A percentile compares a stretch with the other conserved stretches of the same genome.
These are phyloP conservation scores for Bacidia gigantensis DNA, from an alignment of 495 filamentous ascomycete genomes.

Conservation along the genomic window DNA sequence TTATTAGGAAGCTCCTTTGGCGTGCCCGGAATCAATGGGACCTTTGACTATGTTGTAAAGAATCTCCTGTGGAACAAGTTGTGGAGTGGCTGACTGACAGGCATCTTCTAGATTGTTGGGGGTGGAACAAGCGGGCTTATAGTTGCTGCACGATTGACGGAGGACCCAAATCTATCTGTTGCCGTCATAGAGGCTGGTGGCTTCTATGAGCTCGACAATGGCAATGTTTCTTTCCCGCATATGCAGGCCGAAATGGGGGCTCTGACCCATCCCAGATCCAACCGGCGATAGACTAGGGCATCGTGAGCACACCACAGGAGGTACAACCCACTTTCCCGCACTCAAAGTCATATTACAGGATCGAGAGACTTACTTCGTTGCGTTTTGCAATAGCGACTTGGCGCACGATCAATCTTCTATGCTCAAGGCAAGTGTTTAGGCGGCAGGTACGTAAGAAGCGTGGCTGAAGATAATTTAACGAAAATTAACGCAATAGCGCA, in stretches of 20 bases:
- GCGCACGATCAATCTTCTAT: not conserved
- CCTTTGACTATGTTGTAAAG: slow-evolving; percentile 14
- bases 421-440: not conserved
- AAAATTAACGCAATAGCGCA: slow-evolving; percentile 21
- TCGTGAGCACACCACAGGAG: slow-evolving; percentile 26
- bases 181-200: slow-evolving; percentile 44
- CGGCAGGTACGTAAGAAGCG: not conserved
- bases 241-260: slow-evolving; percentile 13
- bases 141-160: slow-evolving; percentile 34
- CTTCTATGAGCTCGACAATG: slow-evolving; percentile 35
- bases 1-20: slow-evolving; percentile 12
- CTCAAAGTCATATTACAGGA: not conserved
- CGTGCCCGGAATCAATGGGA: slow-evolving; percentile 9
- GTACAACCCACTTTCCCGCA: slow-evolving; percentile 7
- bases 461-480: not conserved
- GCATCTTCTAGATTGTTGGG: slow-evolving; percentile 29
- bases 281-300: slow-evolving; percentile 35
- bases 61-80: not conserved
- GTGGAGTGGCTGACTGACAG: not conserved
- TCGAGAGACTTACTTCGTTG: not conserved
- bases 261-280: slow-evolving; percentile 8
- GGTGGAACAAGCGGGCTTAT: slow-evolving; percentile 39
- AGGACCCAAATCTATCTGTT: slow-evolving; percentile 22
- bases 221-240: slow-evolving; percentile 30
- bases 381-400: not conserved